Conservation (phyloP, 148 eudicot species). For the Oxyria digyna region DNA sequence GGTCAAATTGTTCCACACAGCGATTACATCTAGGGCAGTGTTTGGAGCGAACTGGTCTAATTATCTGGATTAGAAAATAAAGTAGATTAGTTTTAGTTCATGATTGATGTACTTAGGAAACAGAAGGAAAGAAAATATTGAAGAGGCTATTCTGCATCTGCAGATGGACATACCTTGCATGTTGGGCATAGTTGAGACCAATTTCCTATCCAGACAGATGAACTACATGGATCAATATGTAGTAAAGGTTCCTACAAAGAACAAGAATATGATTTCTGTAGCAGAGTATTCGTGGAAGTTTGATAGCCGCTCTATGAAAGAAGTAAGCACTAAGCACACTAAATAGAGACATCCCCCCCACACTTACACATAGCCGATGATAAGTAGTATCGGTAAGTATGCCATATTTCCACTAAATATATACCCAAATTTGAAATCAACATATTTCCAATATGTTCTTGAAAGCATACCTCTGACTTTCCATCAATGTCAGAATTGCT, state of each 20-base stretch:
- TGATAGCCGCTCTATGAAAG: background rate
- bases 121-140: background rate
- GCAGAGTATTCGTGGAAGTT: background rate
- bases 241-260: conserved; percentile 67
- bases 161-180: conserved; percentile 33
- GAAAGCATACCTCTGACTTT: conserved; percentile 43
- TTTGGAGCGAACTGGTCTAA: conserved; percentile 63
- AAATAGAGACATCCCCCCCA: background rate
- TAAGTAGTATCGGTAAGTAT: background rate
- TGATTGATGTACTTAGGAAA: background rate
- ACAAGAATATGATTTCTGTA: conserved; percentile 5
- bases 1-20: conserved; percentile 51
- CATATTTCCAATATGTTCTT: background rate
- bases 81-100: background rate
- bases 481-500: conserved; percentile 17
- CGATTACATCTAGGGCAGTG: conserved; percentile 98
- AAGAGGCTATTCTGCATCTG: background rate
- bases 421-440: background rate
- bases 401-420: background rate
- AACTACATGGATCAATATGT: conserved; percentile 44
- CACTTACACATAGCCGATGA: background rate
- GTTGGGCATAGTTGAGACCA: conserved; percentile 80
- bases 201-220: conserved; percentile 42
- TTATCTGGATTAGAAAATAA: conserved; percentile 29
- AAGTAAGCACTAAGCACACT: background rate